Evolutionary conservation across 495 filamentous ascomycete species (phyloP).

Genomic region (Margaritispora aquatica): DNA sequence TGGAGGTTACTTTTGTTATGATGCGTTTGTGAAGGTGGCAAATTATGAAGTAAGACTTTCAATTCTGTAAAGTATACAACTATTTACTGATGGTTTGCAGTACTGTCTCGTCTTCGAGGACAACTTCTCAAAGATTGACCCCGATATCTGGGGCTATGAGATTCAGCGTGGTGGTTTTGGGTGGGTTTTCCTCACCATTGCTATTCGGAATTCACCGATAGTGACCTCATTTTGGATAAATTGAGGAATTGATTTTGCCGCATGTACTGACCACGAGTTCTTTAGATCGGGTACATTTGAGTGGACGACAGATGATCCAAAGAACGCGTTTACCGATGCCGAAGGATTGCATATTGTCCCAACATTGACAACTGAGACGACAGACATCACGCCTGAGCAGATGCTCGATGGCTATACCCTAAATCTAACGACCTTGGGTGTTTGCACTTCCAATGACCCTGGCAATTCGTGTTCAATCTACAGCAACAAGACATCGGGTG

Average conservation of each 20-base stretch:
- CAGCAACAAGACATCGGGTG: slow-evolving; percentile 29
- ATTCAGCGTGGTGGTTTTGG: slow-evolving; percentile 34
- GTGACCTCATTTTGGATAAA: background rate
- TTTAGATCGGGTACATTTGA: slow-evolving; percentile 33
- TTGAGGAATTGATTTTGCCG: background rate
- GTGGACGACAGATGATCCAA: slow-evolving; percentile 35
- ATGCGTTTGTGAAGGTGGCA: slow-evolving; percentile 1
- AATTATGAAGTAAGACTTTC: background rate
- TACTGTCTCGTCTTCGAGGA: slow-evolving; percentile 34
- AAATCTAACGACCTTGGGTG: slow-evolving; percentile 31
- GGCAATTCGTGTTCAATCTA: slow-evolving; percentile 24
- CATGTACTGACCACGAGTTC: background rate
- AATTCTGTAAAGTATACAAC: background rate
- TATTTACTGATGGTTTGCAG: slow-evolving; percentile 2
- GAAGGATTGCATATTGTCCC: slow-evolving; percentile 39
- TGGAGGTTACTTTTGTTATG: slow-evolving; percentile 27
- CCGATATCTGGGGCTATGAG: slow-evolving; percentile 31
- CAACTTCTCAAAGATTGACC: slow-evolving; percentile 28
- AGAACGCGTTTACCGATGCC: slow-evolving; percentile 33
- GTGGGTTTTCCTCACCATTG: background rate
- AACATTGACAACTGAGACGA: slow-evolving; percentile 33
- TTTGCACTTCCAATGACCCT: slow-evolving; percentile 27
- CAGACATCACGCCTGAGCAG: slow-evolving; percentile 27
- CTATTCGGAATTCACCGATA: background rate
- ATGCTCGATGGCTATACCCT: slow-evolving; percentile 25